phyloP scores from a whole-genome alignment of 257 asterid species.

The Solanum microdontum region DNA sequence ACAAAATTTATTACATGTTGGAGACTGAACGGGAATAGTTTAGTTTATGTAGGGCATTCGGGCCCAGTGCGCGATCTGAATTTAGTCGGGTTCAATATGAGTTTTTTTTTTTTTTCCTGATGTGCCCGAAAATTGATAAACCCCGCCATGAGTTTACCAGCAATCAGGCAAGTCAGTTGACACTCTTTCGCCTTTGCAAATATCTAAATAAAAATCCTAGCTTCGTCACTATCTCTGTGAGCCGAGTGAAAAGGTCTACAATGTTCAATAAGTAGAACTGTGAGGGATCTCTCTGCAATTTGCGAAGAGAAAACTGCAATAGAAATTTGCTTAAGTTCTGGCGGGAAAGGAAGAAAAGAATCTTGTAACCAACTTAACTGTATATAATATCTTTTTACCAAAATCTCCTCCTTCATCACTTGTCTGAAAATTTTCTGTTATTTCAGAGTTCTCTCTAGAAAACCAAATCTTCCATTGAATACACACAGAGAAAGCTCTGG shows the following conservation, averaged over 20 bases:
- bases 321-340: background rate
- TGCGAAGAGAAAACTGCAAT: background rate
- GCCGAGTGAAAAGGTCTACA: background rate
- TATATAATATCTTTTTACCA: background rate
- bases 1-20: no score
- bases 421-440: background rate
- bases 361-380: background rate
- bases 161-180: background rate
- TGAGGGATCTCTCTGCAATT: background rate
- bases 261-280: background rate
- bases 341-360: background rate
- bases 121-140: no score
- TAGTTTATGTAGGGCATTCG: no score
- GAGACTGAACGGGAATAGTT: no score
- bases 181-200: background rate
- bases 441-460: background rate
- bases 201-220: background rate
- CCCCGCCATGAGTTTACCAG: background rate
- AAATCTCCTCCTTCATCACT: background rate
- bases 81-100: background rate
- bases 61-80: background rate
- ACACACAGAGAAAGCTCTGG: background rate
- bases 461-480: background rate
- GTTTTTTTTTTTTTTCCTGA: no score
- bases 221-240: background rate